A percentile compares a stretch with the other conserved stretches of the same genome.
phyloP scores from a whole-genome alignment of 108 stramenopile species.

The Stephanodiscus triporus region DNA sequence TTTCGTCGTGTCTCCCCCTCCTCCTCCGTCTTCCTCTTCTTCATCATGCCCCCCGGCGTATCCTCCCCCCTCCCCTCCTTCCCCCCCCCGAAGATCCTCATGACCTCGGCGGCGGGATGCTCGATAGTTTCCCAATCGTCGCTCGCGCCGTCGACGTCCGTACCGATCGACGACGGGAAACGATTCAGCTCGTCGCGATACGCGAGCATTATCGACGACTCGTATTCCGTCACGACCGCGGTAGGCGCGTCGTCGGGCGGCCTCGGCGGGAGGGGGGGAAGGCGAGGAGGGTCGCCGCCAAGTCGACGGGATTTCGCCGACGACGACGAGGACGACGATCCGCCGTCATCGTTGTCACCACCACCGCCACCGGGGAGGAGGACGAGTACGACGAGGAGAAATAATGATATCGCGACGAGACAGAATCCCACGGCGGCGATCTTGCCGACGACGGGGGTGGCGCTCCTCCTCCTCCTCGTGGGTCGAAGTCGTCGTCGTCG shows the following conservation, averaged over 20 bases:
- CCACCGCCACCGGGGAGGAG: background rate
- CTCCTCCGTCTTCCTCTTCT: background rate
- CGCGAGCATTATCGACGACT: conserved; percentile 16
- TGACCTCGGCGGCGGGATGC: conserved; percentile 43
- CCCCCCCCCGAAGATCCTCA: conserved; percentile 15
- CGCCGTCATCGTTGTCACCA: background rate
- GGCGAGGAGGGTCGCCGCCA: no score
- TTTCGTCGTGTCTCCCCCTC: background rate
- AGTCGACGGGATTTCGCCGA: background rate
- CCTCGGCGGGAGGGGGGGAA: background rate
- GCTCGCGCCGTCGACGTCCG: conserved; percentile 12
- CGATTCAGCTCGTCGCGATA: conserved; percentile 22
- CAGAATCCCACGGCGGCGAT: background rate
- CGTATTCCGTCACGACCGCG: conserved; percentile 11
- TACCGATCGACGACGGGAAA: conserved; percentile 41
- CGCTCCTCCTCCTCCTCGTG: background rate
- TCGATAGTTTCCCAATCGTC: conserved; percentile 42
- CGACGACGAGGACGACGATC: background rate
- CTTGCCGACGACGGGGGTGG: background rate
- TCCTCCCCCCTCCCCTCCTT: conserved; percentile 2
- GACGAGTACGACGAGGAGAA: background rate
- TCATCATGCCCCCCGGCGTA: conserved; percentile 9
- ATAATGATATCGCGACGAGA: no score
- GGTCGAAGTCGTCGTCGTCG: no score
- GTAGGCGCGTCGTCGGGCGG: no score